Percentiles rank a stretch among this genome's conserved stretches.
phyloP scores from a whole-genome alignment of 2,329 filamentous ascomycete genomes.

The Fusarium foetens region DNA sequence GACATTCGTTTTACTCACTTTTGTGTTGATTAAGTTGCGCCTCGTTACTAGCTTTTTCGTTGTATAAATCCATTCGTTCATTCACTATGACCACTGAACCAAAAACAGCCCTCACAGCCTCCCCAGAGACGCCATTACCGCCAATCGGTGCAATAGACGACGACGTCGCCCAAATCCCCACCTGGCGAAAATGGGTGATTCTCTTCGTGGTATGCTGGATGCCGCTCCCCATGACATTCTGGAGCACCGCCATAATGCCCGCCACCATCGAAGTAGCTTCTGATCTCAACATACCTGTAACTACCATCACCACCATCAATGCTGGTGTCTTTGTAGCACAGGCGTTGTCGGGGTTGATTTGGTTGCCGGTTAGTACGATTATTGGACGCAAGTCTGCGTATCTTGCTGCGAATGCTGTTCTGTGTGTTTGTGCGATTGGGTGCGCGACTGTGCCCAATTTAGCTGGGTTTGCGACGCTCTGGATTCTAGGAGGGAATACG shows the following conservation, averaged over 20 bases:
- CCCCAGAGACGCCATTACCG: background rate
- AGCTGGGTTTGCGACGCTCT: conserved; percentile 35
- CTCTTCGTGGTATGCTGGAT: conserved; percentile 46
- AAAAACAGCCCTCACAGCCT: conserved; percentile 7
- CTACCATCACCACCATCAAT: conserved; percentile 38
- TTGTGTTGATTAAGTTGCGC: background rate
- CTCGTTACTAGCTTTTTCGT: background rate
- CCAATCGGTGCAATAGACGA: conserved; percentile 34
- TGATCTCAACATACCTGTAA: conserved; percentile 12
- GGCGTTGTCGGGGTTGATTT: conserved; percentile 40
- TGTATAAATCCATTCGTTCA: background rate
- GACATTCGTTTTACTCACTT: background rate
- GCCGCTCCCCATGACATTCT: conserved; percentile 45
- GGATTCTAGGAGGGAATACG: conserved; percentile 41
- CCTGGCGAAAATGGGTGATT: conserved; percentile 44
- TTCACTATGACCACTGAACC: conserved; percentile 16
- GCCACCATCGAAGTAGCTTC: conserved; percentile 36
- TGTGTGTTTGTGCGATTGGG: conserved; percentile 40
- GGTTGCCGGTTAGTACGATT: conserved; percentile 41
- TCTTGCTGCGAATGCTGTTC: conserved; percentile 38
- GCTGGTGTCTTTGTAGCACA: conserved; percentile 42
- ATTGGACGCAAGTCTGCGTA: conserved; percentile 39
- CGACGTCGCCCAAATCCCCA: conserved; percentile 30
- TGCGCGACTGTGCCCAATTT: conserved; percentile 37
- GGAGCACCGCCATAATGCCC: conserved; percentile 44